Evolutionary conservation across 2,329 filamentous ascomycete species (phyloP).

Genomic region (Zarea fungicola): DNA sequence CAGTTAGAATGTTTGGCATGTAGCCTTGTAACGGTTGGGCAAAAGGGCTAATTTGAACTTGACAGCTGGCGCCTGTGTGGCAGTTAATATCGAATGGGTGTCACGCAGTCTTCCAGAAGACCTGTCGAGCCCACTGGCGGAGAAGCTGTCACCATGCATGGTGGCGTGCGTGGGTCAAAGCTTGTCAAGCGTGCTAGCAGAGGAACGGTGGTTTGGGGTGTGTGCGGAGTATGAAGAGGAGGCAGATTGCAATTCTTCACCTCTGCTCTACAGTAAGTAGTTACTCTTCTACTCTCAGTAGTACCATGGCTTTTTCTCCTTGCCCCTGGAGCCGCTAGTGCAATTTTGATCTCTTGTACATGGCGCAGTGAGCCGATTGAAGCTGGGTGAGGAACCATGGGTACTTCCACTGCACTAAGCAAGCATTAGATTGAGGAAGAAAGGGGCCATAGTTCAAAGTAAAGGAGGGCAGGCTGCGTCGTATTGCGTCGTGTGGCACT

Average conservation of each 20-base stretch:
- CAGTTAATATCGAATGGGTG: constrained; percentile 8
- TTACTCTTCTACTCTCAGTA: too few relatives aligned
- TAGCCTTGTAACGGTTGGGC: too few relatives aligned
- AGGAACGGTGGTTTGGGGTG: neutral
- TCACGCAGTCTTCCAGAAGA: neutral
- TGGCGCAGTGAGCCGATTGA: too few relatives aligned
- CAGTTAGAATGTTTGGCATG: too few relatives aligned
- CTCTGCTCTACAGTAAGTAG: too few relatives aligned
- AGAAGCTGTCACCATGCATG: constrained; percentile 7
- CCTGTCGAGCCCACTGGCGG: constrained; percentile 7
- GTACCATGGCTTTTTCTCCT: neutral
- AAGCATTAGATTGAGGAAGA: too few relatives aligned
- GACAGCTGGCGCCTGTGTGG: constrained; percentile 12
- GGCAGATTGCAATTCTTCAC: too few relatives aligned
- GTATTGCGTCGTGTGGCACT: constrained; percentile 5
- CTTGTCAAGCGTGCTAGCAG: constrained; percentile 3
- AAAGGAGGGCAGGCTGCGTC: neutral
- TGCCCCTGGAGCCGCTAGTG: constrained; percentile 2
- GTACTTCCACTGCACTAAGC: neutral
- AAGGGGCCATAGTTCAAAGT: too few relatives aligned
- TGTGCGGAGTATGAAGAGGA: neutral
- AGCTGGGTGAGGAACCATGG: too few relatives aligned
- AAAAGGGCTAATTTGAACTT: constrained; percentile 2
- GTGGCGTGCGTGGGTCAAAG: constrained; percentile 5
- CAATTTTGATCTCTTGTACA: neutral